These are phyloP conservation scores for Pseudogymnoascus sp. DNA, from an alignment of 2,329 filamentous ascomycete genomes.

Conservation along the genomic window DNA sequence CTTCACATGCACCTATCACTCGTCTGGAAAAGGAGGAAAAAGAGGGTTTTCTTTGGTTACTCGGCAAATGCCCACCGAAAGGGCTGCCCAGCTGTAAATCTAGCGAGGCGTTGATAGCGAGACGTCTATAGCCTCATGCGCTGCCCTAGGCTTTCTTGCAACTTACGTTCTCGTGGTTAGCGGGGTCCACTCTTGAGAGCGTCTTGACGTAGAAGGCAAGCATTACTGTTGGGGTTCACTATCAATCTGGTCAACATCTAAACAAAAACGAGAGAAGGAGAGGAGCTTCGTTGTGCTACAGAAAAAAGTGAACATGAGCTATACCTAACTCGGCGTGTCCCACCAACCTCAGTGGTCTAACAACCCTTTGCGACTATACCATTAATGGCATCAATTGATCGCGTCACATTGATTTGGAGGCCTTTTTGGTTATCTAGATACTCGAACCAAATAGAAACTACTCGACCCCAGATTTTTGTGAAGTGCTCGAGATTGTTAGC, in stretches of 20 bases:
- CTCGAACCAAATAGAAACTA: constrained; percentile 14
- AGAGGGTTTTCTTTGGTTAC: not conserved
- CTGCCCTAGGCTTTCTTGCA: not conserved
- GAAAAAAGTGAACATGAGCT: not conserved
- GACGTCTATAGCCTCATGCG: not conserved
- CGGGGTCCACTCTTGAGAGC: not conserved
- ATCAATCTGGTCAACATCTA: not conserved
- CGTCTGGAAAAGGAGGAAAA: not conserved
- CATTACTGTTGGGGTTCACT: not conserved
- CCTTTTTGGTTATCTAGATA: constrained; percentile 10
- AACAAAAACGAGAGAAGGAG: not conserved
- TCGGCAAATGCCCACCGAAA: not conserved
- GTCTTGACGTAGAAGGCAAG: not conserved
- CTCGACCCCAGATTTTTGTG: constrained; percentile 9
- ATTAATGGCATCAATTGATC: constrained; percentile 14
- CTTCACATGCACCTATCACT: not conserved
- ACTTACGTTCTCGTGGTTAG: not conserved
- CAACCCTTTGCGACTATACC: constrained; percentile 4
- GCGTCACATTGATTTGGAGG: constrained; percentile 11
- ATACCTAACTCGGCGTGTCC: not conserved
- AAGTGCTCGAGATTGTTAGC: constrained; percentile 11
- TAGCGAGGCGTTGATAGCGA: not conserved
- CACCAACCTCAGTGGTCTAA: not conserved
- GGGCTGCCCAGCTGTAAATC: not conserved
- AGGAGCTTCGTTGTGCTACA: not conserved